A percentile compares a stretch with the other conserved stretches of the same genome.
These are phyloP conservation scores for Kodamaea leandrae DNA, from an alignment of 805 yeast genomes.

Conservation along the genomic window DNA sequence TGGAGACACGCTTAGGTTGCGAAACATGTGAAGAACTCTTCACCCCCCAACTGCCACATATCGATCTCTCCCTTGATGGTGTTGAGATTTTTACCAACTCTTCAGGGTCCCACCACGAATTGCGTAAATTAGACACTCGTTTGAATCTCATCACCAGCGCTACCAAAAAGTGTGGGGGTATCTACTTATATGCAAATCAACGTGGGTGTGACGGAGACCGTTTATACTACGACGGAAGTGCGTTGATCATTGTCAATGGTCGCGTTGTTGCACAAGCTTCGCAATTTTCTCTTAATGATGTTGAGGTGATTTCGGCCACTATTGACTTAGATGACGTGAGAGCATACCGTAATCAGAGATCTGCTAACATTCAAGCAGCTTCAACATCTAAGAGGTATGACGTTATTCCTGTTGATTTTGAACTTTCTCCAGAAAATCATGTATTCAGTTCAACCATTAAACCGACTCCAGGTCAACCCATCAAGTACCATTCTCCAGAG, in stretches of 20 bases:
- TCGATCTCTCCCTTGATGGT: constrained; percentile 88
- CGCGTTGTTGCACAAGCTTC: constrained; percentile 87
- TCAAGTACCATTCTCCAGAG: constrained; percentile 76
- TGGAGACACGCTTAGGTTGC: constrained; percentile 90
- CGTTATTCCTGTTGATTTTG: constrained; percentile 60
- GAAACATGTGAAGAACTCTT: constrained; percentile 98
- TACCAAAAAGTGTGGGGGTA: constrained; percentile 94
- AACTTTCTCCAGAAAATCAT: constrained; percentile 58
- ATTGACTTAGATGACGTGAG: constrained; percentile 91
- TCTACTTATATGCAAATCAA: constrained; percentile 90
- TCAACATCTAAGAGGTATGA: constrained; percentile 43
- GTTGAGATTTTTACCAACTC: constrained; percentile 97
- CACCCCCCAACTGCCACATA: constrained; percentile 95
- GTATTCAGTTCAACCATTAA: constrained; percentile 58
- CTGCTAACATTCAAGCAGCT: constrained; percentile 70
- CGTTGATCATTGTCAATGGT: constrained; percentile 90
- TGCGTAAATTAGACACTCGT: constrained; percentile 83
- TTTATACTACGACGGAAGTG: constrained; percentile 95
- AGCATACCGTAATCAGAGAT: constrained; percentile 69
- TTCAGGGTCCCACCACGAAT: constrained; percentile 96
- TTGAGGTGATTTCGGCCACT: constrained; percentile 94
- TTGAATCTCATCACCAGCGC: constrained; percentile 86
- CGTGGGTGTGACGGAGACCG: constrained; percentile 99
- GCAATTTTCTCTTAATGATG: constrained; percentile 87
- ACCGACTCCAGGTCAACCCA: constrained; percentile 53